Evolutionary conservation across 176 grass and related monocot genomes (phyloP).

Genomic region (Oryza brachyantha): DNA sequence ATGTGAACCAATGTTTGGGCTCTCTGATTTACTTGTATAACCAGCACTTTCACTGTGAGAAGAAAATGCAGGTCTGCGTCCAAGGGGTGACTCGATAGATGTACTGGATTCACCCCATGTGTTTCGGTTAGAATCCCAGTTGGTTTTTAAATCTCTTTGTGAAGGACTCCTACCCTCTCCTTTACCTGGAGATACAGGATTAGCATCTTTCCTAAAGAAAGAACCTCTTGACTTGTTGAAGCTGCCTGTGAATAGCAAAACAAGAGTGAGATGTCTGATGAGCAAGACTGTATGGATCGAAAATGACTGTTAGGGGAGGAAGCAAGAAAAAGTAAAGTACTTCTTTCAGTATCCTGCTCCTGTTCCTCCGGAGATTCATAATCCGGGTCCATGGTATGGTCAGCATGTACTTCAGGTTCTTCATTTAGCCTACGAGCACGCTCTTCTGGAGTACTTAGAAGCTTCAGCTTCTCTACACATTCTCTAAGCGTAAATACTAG

Average conservation of each 20-base stretch:
- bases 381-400: conserved; percentile 91
- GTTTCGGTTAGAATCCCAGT: conserved; percentile 55
- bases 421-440: conserved; percentile 74
- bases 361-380: conserved; percentile 94
- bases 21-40: conserved; percentile 34
- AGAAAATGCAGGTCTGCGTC: conserved; percentile 43
- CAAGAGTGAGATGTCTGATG: conserved; percentile 13
- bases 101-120: conserved; percentile 43
- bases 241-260: conserved; percentile 48
- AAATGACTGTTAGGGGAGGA: background rate
- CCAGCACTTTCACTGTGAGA: conserved; percentile 38
- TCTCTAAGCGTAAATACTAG: conserved; percentile 77
- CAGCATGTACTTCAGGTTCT: conserved; percentile 84
- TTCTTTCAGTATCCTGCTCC: conserved; percentile 69
- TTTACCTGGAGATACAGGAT: conserved; percentile 55
- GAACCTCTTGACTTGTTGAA: conserved; percentile 56
- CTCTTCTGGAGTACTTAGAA: conserved; percentile 87
- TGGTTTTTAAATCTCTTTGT: conserved; percentile 48
- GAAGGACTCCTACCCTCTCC: conserved; percentile 46
- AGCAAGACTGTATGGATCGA: conserved; percentile 15
- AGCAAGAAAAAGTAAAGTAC: conserved; percentile 41
- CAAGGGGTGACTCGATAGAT: conserved; percentile 47
- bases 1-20: conserved; percentile 28
- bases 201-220: conserved; percentile 55
- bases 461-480: conserved; percentile 91